These are phyloP conservation scores for Staphylotrichum longicolle DNA, from an alignment of 495 filamentous ascomycete species.

Conservation along the genomic window DNA sequence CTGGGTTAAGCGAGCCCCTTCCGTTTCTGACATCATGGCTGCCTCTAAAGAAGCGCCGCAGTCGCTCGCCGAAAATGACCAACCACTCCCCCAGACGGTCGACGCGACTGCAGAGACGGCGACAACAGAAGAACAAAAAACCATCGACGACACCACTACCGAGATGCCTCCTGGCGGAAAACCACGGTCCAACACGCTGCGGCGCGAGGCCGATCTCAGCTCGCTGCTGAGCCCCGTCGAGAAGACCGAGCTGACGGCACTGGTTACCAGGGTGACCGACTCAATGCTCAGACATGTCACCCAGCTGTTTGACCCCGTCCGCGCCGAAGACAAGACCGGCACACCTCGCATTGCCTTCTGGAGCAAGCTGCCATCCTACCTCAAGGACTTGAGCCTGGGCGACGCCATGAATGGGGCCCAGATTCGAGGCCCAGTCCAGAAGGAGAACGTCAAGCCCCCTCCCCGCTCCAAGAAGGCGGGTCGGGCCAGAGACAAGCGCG, in stretches of 20 bases:
- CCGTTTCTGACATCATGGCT: slow-evolving; percentile 9
- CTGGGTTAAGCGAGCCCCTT: slow-evolving; percentile 3
- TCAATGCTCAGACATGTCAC: slow-evolving; percentile 48
- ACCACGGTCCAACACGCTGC: slow-evolving; percentile 24
- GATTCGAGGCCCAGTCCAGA: slow-evolving; percentile 8
- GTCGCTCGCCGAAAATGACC: not conserved
- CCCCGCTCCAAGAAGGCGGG: slow-evolving; percentile 20
- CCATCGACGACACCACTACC: slow-evolving; percentile 17
- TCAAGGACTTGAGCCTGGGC: slow-evolving; percentile 34
- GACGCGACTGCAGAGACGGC: slow-evolving; percentile 11
- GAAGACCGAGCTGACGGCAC: slow-evolving; percentile 32
- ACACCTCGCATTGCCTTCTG: slow-evolving; percentile 30
- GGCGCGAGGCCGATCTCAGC: slow-evolving; percentile 38
- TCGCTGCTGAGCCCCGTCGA: slow-evolving; percentile 29
- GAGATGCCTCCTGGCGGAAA: slow-evolving; percentile 33
- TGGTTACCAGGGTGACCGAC: slow-evolving; percentile 47
- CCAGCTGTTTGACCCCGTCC: slow-evolving; percentile 45
- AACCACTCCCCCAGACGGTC: not conserved
- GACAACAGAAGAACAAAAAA: slow-evolving; percentile 9
- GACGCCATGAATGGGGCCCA: slow-evolving; percentile 20
- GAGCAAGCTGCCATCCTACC: slow-evolving; percentile 32
- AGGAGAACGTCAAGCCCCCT: slow-evolving; percentile 32
- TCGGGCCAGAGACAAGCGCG: slow-evolving; percentile 10
- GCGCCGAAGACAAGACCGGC: slow-evolving; percentile 20
- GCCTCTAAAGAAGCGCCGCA: slow-evolving; percentile 7